A percentile compares a stretch with the other conserved stretches of the same genome.
phyloP scores from a whole-genome alignment of 2,329 filamentous ascomycete genomes.

The Aspergillus glaucus region DNA sequence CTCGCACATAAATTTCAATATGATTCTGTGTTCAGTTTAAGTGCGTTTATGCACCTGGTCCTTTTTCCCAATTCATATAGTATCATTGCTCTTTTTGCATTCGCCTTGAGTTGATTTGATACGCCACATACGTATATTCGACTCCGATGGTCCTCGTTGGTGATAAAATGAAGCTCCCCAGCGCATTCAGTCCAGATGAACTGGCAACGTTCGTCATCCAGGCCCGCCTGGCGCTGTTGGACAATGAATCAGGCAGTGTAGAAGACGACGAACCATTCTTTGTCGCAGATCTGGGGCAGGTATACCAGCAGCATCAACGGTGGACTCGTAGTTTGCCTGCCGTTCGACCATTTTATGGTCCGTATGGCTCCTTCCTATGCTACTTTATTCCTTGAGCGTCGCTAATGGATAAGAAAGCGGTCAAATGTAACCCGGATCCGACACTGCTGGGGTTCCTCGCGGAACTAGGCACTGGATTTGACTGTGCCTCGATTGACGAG shows the following conservation, averaged over 20 bases:
- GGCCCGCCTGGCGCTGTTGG: background rate
- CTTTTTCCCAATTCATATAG: background rate
- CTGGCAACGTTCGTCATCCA: background rate
- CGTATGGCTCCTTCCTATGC: background rate
- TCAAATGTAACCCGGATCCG: conserved; percentile 25
- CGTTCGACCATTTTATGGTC: conserved; percentile 18
- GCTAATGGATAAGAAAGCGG: conserved; percentile 12
- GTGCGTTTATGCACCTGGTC: background rate
- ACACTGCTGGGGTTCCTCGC: conserved; percentile 17
- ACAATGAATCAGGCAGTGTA: background rate
- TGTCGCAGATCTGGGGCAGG: conserved; percentile 14
- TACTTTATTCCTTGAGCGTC: background rate
- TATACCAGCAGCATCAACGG: conserved; percentile 12
- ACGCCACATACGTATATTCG: background rate
- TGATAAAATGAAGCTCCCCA: background rate
- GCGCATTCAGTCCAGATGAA: background rate
- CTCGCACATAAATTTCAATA: background rate
- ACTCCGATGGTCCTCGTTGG: background rate
- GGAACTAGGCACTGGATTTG: conserved; percentile 18
- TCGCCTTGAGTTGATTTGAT: background rate
- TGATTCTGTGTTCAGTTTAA: no score
- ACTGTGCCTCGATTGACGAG: conserved; percentile 23
- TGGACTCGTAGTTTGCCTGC: conserved; percentile 12
- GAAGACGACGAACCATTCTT: conserved; percentile 15
- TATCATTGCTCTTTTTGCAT: background rate